These are phyloP conservation scores for Andrographis paniculata DNA, from an alignment of 305 asterid genomes.

Conservation along the genomic window DNA sequence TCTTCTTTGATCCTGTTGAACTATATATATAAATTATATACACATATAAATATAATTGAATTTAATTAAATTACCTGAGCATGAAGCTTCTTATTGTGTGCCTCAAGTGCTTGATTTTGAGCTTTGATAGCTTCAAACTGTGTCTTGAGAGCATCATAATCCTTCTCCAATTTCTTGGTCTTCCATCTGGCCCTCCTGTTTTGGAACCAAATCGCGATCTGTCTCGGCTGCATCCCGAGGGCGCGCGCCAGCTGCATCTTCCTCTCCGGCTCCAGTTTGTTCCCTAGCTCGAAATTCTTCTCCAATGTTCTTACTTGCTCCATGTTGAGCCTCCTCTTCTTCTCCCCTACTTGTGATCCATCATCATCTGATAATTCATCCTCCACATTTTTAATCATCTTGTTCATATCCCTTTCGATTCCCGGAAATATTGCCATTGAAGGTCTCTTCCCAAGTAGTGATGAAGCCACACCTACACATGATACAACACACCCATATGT, in stretches of 20 bases:
- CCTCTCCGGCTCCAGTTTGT: slow-evolving; percentile 71
- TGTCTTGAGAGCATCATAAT: slow-evolving; percentile 47
- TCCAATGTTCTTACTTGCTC: slow-evolving; percentile 65
- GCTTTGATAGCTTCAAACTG: slow-evolving; percentile 53
- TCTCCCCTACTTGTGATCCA: slow-evolving; percentile 51
- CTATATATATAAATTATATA: too few species aligned
- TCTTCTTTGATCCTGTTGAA: too few species aligned
- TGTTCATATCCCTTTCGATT: slow-evolving; percentile 37
- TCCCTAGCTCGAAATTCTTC: slow-evolving; percentile 57
- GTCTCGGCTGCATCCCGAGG: slow-evolving; percentile 69
- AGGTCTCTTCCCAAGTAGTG: slow-evolving; percentile 47
- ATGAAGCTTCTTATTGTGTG: slow-evolving; percentile 54
- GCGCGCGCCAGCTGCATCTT: too few species aligned
- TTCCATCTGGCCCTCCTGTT: slow-evolving; percentile 70
- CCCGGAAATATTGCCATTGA: too few species aligned
- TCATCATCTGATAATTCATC: slow-evolving; percentile 52
- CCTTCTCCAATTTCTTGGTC: slow-evolving; percentile 63
- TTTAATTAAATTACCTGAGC: slow-evolving; percentile 37
- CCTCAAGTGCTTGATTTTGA: slow-evolving; percentile 45
- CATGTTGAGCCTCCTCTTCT: slow-evolving; percentile 56
- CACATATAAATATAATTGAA: too few species aligned
- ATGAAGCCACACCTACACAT: slow-evolving; percentile 26
- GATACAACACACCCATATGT: too few species aligned
- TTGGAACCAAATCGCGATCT: slow-evolving; percentile 74
- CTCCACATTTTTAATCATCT: slow-evolving; percentile 20